Percentiles rank a stretch among this genome's conserved stretches.
Evolutionary conservation across 2,329 filamentous ascomycete species (phyloP).

Genomic region (Colletotrichum endophyticum): DNA sequence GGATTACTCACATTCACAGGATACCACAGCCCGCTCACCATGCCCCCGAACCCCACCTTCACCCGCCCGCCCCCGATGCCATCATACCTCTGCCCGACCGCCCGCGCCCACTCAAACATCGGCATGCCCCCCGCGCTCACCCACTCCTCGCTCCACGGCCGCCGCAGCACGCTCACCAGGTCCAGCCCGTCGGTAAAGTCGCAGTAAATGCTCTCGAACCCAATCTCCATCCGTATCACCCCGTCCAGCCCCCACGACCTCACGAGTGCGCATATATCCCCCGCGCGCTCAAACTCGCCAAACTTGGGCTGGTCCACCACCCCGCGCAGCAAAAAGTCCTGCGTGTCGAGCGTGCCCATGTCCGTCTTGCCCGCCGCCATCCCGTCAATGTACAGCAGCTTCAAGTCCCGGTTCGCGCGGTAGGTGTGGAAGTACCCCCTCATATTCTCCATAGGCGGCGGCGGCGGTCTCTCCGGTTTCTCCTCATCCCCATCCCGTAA

Average conservation of each 20-base stretch:
- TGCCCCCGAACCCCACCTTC: constrained; percentile 51
- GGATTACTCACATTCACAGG: constrained; percentile 52
- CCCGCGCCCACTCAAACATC: constrained; percentile 44
- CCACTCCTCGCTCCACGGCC: constrained; percentile 26
- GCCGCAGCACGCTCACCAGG: constrained; percentile 35
- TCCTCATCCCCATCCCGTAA: not conserved
- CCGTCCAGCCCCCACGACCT: constrained; percentile 65
- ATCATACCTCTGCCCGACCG: constrained; percentile 48
- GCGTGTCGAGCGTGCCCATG: constrained; percentile 71
- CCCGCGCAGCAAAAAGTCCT: constrained; percentile 65
- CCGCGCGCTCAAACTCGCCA: constrained; percentile 56
- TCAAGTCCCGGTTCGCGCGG: constrained; percentile 58
- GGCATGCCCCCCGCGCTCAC: constrained; percentile 29
- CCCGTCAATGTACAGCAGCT: constrained; percentile 73
- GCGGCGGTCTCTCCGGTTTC: not conserved
- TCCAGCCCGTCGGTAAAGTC: constrained; percentile 56
- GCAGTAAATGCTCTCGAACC: constrained; percentile 75
- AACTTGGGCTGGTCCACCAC: constrained; percentile 21
- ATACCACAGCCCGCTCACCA: constrained; percentile 58
- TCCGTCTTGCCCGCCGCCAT: constrained; percentile 69
- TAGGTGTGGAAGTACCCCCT: constrained; percentile 73
- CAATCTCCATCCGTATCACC: constrained; percentile 70
- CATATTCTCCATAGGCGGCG: not conserved
- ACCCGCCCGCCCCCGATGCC: constrained; percentile 47
- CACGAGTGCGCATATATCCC: constrained; percentile 60